Conservation (phyloP, 2,329 filamentous ascomycete species). For the Bisporella sp. region DNA sequence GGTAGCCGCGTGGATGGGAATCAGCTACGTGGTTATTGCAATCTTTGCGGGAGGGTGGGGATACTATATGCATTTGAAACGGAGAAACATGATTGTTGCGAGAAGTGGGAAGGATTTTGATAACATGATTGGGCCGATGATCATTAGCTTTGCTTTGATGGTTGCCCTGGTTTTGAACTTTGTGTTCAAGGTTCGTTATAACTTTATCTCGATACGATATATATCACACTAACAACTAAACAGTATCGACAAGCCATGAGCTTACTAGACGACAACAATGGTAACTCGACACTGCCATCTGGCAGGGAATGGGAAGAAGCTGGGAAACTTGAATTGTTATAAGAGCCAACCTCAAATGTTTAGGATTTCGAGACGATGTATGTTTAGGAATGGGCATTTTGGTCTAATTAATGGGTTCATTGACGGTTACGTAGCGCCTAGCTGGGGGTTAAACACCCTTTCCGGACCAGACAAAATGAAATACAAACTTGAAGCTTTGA, state of each 20-base stretch:
- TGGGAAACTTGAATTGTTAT: slow-evolving; percentile 13
- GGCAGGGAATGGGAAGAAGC: background rate
- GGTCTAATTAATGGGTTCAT: no score
- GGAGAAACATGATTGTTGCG: slow-evolving; percentile 72
- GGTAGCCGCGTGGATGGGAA: slow-evolving; percentile 72
- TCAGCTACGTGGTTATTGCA: slow-evolving; percentile 76
- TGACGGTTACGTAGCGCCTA: no score
- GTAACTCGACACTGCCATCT: background rate
- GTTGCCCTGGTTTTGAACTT: slow-evolving; percentile 81
- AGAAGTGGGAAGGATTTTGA: slow-evolving; percentile 92
- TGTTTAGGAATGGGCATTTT: no score
- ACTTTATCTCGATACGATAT: background rate
- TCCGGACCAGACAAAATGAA: no score
- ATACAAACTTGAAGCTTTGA: no score
- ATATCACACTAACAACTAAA: background rate
- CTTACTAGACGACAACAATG: background rate
- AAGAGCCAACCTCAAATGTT: background rate
- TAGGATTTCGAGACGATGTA: no score
- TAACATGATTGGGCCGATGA: slow-evolving; percentile 74
- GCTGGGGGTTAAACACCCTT: no score
- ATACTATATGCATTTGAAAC: slow-evolving; percentile 70
- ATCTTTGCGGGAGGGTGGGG: slow-evolving; percentile 83
- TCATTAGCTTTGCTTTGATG: slow-evolving; percentile 74
- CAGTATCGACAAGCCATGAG: slow-evolving; percentile 20
- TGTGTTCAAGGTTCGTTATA: slow-evolving; percentile 61